Percentiles rank a stretch among this genome's conserved stretches.
phyloP scores from a whole-genome alignment of 2,329 filamentous ascomycete genomes.

The Beauveria sp. region DNA sequence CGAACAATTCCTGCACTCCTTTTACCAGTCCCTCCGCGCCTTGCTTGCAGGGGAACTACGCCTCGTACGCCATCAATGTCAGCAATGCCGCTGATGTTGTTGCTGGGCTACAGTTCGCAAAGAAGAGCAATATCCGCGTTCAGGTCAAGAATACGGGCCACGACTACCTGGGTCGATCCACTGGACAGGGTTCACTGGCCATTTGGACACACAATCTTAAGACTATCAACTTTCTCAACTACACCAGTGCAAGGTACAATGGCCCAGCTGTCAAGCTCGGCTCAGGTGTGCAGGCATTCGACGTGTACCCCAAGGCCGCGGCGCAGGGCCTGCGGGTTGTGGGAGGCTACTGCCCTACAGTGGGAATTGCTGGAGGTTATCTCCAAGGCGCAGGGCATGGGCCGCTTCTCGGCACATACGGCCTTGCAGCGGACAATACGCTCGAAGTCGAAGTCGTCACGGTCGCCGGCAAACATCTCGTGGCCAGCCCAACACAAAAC shows the following conservation, averaged over 20 bases:
- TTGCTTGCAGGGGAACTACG: conserved; percentile 37
- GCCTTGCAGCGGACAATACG: conserved; percentile 52
- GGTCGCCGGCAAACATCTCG: conserved; percentile 38
- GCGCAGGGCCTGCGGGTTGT: conserved; percentile 40
- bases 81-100: conserved; percentile 22
- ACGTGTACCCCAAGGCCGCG: conserved; percentile 37
- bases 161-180: conserved; percentile 26
- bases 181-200: conserved; percentile 31
- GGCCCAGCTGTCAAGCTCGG: conserved; percentile 47
- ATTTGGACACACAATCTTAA: conserved; percentile 34
- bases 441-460: conserved; percentile 51
- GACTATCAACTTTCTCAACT: conserved; percentile 30
- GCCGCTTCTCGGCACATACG: conserved; percentile 43
- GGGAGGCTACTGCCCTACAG: conserved; percentile 46
- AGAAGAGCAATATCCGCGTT: conserved; percentile 28
- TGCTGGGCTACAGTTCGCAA: conserved; percentile 29
- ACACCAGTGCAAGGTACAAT: conserved; percentile 27
- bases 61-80: conserved; percentile 31
- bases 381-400: conserved; percentile 54
- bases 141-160: conserved; percentile 28
- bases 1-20: conserved; percentile 31
- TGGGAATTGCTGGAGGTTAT: conserved; percentile 53
- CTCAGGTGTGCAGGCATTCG: conserved; percentile 43
- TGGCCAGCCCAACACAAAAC: conserved; percentile 39
- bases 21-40: conserved; percentile 28